Percentiles rank a stretch among this genome's conserved stretches.
Evolutionary conservation across 495 filamentous ascomycete species (phyloP).

Genomic region (Xylaria acuta): DNA sequence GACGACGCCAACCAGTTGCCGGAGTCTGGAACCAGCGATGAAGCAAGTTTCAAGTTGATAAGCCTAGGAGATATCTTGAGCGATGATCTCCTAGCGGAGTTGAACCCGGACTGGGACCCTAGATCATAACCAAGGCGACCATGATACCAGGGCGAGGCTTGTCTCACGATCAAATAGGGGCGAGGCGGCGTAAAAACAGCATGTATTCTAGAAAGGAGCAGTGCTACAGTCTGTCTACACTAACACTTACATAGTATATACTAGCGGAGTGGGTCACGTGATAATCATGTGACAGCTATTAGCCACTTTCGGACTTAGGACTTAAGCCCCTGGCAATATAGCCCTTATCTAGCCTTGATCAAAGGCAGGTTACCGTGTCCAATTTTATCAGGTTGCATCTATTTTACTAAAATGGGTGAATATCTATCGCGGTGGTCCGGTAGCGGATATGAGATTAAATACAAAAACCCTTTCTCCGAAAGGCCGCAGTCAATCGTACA

Average conservation of each 20-base stretch:
- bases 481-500: not conserved
- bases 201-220: no score
- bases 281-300: no score
- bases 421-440: not conserved
- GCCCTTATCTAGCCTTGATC: no score
- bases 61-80: conserved; percentile 38
- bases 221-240: no score
- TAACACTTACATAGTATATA: no score
- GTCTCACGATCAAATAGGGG: not conserved
- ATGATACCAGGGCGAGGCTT: not conserved
- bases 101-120: conserved; percentile 38
- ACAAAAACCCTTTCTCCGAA: not conserved
- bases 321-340: no score
- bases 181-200: no score
- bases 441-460: not conserved
- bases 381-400: not conserved
- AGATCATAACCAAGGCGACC: conserved; percentile 25
- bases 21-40: conserved; percentile 35
- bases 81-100: conserved; percentile 31
- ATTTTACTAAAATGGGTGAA: not conserved
- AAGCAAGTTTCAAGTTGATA: conserved; percentile 44
- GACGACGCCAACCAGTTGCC: conserved; percentile 46
- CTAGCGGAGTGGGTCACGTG: no score
- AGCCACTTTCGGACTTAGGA: not conserved
- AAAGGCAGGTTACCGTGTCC: not conserved